Evolutionary conservation across 306 rosid genomes (phyloP).

Genomic region (Acacia melanoxylon): DNA sequence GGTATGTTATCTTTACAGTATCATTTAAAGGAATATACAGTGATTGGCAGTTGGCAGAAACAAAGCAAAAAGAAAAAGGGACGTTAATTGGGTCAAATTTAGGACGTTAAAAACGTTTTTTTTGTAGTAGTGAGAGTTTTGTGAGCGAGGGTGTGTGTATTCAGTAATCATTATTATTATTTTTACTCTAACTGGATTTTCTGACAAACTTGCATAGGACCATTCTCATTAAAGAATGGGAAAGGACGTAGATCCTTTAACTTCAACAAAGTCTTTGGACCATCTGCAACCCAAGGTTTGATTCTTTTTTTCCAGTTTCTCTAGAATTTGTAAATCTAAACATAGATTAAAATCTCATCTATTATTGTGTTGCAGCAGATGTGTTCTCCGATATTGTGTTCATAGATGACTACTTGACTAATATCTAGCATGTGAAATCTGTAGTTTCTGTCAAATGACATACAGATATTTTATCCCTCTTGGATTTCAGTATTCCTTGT

Average conservation of each 20-base stretch:
- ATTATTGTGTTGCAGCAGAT: slow-evolving; percentile 55
- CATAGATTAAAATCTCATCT: neutral
- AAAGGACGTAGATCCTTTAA: slow-evolving; percentile 71
- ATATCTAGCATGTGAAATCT: slow-evolving; percentile 12
- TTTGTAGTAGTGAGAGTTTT: neutral
- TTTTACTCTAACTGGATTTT: neutral
- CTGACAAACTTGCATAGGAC: neutral
- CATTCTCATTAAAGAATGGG: slow-evolving; percentile 73
- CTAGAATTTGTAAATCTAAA: slow-evolving; percentile 12
- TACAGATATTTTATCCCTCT: neutral
- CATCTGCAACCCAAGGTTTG: slow-evolving; percentile 84
- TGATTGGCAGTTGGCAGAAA: too few species aligned
- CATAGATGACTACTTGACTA: slow-evolving; percentile 20
- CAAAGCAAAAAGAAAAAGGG: too few species aligned
- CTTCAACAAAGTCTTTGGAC: slow-evolving; percentile 91
- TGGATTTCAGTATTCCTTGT: slow-evolving; percentile 9
- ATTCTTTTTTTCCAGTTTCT: slow-evolving; percentile 22
- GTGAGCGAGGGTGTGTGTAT: neutral
- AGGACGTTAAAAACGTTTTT: too few species aligned
- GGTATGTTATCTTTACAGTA: too few species aligned
- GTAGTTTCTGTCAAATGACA: neutral
- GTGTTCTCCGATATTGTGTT: slow-evolving; percentile 60
- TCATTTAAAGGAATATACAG: too few species aligned
- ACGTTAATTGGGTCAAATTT: too few species aligned
- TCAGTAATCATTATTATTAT: neutral